Evolutionary conservation across 768 basidiomycete species (phyloP), one percentile per base, ranked within the genome.

Genomic region (Neoboletus subvelutipes): DNA sequence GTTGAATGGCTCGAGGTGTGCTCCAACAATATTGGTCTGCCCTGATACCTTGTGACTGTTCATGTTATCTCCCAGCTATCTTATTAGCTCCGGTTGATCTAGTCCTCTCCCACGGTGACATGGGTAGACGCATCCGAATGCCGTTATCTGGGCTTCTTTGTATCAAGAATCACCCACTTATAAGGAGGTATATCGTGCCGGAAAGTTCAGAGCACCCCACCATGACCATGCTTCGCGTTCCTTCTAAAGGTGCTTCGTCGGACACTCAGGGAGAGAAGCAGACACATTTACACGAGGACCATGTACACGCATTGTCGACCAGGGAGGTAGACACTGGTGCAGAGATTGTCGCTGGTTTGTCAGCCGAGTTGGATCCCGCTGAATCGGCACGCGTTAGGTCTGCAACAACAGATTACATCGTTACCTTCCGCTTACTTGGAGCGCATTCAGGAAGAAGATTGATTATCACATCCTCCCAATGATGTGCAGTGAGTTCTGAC

Each of bases 401-500:
- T 64, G 42, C 26, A 28, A 28, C 5, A 3, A 2, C 43, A 10
- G 0, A 8, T 29, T 37, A 0, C 5, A 37, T 20, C n/a, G 26
- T n/a, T 29, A 28, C 34, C 31, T 51, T 22, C 18, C 20, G 40
- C 53, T 58, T 1, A 58, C 49, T 34, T 20, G n/a, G 31, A 10
- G 22, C 5, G 42, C 31, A 18, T 29, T 43, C 42, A 78, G 81
- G 58, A 76, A 70, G 64, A 88, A 90, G 69, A 87, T 89, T 42
- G 87, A 88, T 70, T 69, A 71, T 57, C 81, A 87, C 67, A 82
- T 89, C 26, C 67, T 89, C 34, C 87, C 86, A 24, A 70, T 89
- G 64, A 89, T 88, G 86, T 87, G 84, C 60, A 76, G 86, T 87
- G 68, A 64, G 86, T 81, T 45, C 9, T 34, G 20, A 7, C 17